Base-by-base conservation (phyloP, 768 basidiomycete species). In the Xerocomellus chrysenteron region DNA sequence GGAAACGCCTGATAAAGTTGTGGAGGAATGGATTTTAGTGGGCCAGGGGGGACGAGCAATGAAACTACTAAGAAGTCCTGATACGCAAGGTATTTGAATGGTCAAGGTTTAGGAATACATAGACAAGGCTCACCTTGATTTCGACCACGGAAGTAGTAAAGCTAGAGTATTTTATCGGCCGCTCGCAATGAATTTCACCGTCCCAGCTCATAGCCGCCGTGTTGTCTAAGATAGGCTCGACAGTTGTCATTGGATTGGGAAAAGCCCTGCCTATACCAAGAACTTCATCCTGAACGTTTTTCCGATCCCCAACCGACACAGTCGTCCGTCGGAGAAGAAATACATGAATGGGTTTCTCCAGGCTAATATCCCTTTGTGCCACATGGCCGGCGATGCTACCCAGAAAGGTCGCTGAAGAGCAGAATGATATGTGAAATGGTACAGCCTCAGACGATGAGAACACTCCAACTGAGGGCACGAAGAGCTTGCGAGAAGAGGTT, bases 391-490 rank as follows among this genome's bases (percentile, higher is more conserved):
- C 54, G 32, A 65, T 50, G 32, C 33, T 64, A 28, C 33, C 50
- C 39, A 74, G 40, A 48, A 65, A 84, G 62, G 62, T 80, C 68
- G 39, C 73, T 68, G 58, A 74, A 73, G 79, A 84, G 41, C 73
- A 76, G 21, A 89, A 73, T 55, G 87, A 86, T 39, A 89, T 61
- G 63, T 87, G 84, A 68, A 88, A 86, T 2, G 86, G 85, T 16
- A 89, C 83, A 8, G 69, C 74, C 54, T 87, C 85, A 3, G 73
- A 65, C 19, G 85, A 53, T 7, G 80, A 78, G 69, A 81, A 89
- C 17, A 85, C 78, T 52, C 83, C 80, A 8, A 79, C 79, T 4
- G 77, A 76, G 19, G 87, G 87, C 19, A 88, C 70, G 64, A 87
- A 84, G 19, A 88, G 68, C 87, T 88, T 42, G 60, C 16, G 36